A percentile compares a stretch with the other conserved stretches of the same genome.
Evolutionary conservation across 129 eudicot species (phyloP).

Genomic region (Flaveria bidentis): DNA sequence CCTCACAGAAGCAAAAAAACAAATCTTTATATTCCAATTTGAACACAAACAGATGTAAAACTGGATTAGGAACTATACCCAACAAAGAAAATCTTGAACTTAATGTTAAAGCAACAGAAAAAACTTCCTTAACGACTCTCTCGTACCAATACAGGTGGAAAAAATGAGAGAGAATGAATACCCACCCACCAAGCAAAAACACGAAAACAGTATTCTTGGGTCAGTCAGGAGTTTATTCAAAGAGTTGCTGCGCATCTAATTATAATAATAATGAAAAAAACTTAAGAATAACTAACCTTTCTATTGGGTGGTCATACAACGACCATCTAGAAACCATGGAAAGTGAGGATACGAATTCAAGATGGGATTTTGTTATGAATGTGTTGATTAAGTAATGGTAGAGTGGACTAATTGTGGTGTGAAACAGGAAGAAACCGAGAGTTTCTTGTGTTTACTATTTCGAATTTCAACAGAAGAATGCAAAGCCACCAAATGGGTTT

Average conservation of each 20-base stretch:
- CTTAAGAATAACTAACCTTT: neutral
- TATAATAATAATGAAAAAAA: neutral
- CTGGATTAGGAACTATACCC: neutral
- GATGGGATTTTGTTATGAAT: neutral
- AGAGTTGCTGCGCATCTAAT: conserved; percentile 11
- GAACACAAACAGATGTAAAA: neutral
- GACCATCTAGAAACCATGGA: conserved; percentile 25
- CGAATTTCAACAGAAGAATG: neutral
- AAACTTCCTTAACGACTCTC: no score
- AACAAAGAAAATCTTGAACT: neutral
- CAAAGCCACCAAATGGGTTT: conserved; percentile 38
- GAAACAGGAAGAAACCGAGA: neutral
- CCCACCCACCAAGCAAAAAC: neutral
- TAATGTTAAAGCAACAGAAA: neutral
- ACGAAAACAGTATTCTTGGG: neutral
- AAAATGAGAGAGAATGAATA: neutral
- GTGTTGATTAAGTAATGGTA: neutral
- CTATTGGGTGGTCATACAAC: neutral
- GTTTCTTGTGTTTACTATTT: conserved; percentile 20
- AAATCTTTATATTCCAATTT: neutral
- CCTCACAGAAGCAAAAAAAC: neutral
- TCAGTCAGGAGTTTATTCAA: conserved; percentile 30
- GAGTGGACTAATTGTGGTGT: conserved; percentile 2
- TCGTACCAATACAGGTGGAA: no score
- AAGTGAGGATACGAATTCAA: neutral